These are phyloP conservation scores for Escovopsis sp. DNA, from an alignment of 2,329 filamentous ascomycete genomes.

Conservation along the genomic window DNA sequence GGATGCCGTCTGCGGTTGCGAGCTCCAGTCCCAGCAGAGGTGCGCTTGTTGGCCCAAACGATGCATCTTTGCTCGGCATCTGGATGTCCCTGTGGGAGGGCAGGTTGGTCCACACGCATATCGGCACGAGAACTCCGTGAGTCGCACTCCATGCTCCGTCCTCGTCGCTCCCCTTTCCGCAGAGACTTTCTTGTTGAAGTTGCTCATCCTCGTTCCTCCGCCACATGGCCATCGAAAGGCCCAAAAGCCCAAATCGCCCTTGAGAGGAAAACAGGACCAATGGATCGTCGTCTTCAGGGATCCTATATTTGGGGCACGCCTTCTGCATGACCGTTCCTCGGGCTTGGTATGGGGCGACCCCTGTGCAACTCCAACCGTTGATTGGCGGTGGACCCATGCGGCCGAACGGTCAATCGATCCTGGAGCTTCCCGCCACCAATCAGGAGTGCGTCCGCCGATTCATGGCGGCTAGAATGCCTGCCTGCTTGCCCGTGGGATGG, in stretches of 20 bases:
- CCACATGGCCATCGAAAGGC: constrained; percentile 10
- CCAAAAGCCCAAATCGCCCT: constrained; percentile 1
- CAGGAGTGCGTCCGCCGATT: constrained; percentile 1
- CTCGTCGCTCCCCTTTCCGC: too few relatives aligned
- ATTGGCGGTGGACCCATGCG: constrained; percentile 18
- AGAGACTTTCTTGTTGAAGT: too few relatives aligned
- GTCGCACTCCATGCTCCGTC: too few relatives aligned
- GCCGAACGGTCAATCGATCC: constrained; percentile 18
- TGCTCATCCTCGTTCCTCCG: constrained; percentile 9
- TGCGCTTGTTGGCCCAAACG: too few relatives aligned
- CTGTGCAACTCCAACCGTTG: constrained; percentile 11
- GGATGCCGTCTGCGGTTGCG: too few relatives aligned
- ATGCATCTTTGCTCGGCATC: too few relatives aligned
- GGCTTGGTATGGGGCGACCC: constrained; percentile 1
- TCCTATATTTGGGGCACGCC: constrained; percentile 22
- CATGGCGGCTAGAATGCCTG: constrained; percentile 6
- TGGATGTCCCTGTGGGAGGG: too few relatives aligned
- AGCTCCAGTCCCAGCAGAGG: too few relatives aligned
- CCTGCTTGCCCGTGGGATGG: neutral
- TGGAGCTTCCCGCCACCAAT: constrained; percentile 9
- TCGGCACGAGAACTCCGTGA: too few relatives aligned
- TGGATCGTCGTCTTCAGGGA: constrained; percentile 9
- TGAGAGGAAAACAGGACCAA: constrained; percentile 14
- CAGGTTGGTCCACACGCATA: too few relatives aligned
- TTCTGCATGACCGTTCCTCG: constrained; percentile 6